Conservation (phyloP, 2,329 filamentous ascomycete genomes). For the Cercospora sp. region DNA sequence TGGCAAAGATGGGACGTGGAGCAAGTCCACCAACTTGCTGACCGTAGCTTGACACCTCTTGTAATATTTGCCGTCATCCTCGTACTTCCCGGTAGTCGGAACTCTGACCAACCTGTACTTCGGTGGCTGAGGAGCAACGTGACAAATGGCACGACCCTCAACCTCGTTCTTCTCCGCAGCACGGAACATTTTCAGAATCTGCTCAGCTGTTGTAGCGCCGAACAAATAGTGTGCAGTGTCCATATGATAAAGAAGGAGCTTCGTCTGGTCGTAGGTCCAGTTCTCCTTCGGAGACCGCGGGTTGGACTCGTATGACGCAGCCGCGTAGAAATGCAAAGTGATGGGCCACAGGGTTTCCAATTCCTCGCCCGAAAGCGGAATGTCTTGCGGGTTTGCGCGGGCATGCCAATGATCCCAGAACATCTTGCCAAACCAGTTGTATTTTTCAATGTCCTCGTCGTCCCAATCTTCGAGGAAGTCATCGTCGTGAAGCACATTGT, state of each 20-base stretch:
- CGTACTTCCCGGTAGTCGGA: neutral
- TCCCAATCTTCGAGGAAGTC: neutral
- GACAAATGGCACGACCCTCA: neutral
- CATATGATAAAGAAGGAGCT: neutral
- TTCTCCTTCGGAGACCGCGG: neutral
- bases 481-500: neutral
- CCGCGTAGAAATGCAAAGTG: neutral
- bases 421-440: neutral
- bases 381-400: neutral
- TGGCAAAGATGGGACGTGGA: neutral
- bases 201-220: neutral
- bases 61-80: neutral
- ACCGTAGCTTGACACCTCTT: neutral
- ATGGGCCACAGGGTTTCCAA: neutral
- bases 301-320: neutral
- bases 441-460: neutral
- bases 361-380: neutral
- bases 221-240: neutral
- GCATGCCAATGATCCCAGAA: neutral
- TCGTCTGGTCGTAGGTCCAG: neutral
- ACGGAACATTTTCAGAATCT: neutral
- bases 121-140: too few species aligned
- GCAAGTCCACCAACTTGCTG: neutral
- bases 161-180: neutral
- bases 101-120: neutral